phyloP scores from a whole-genome alignment of 495 filamentous ascomycete species.

The Xylaria scruposa region DNA sequence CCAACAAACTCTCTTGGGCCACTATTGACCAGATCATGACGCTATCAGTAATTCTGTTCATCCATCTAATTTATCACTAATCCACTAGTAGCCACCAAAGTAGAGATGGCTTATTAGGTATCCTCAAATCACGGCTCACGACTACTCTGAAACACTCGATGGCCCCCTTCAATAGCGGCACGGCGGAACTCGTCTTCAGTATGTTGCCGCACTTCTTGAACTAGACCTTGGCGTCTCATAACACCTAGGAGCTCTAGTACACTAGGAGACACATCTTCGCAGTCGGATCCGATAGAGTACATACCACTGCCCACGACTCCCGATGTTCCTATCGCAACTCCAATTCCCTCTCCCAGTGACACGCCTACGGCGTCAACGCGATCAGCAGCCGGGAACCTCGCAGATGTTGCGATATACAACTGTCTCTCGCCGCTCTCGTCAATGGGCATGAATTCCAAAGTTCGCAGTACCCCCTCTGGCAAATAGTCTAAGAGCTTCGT shows the following conservation, averaged over 20 bases:
- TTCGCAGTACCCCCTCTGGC: constrained; percentile 40
- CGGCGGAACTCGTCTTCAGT: constrained; percentile 54
- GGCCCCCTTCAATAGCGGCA: constrained; percentile 33
- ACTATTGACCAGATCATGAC: background rate
- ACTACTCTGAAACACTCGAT: background rate
- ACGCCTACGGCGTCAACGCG: constrained; percentile 35
- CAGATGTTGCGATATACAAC: constrained; percentile 60
- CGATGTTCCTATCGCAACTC: constrained; percentile 48
- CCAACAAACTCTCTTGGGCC: background rate
- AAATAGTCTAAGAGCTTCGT: constrained; percentile 39
- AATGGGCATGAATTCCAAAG: constrained; percentile 34
- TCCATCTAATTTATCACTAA: background rate
- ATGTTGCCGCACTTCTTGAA: constrained; percentile 55
- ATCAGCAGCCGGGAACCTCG: constrained; percentile 49
- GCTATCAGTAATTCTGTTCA: background rate
- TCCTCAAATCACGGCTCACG: background rate
- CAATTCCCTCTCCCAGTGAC: constrained; percentile 36
- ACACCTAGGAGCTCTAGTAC: constrained; percentile 45
- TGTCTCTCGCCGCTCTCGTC: constrained; percentile 62
- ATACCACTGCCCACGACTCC: constrained; percentile 57
- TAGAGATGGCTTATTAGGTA: background rate
- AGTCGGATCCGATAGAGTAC: constrained; percentile 54
- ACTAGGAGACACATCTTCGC: constrained; percentile 43
- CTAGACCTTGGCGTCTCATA: constrained; percentile 49
- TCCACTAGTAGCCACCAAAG: background rate